Percentiles rank a stretch among this genome's conserved stretches.
Evolutionary conservation across 139 green algal genomes (phyloP).

Genomic region (Chlamydomonas urium): DNA sequence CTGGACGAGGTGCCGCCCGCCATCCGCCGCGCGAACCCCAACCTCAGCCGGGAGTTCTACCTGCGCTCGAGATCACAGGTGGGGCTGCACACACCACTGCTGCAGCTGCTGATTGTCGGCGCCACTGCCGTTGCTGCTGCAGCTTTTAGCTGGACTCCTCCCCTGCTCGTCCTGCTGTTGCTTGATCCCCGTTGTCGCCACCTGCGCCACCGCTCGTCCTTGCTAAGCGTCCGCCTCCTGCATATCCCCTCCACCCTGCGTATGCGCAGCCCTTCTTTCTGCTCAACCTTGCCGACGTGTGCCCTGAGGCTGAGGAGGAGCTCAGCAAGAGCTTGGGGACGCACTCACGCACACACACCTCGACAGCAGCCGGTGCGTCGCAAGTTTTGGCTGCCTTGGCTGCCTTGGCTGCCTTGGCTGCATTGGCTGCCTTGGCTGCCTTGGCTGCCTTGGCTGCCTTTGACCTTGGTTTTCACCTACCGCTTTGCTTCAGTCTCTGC

Average conservation of each 20-base stretch:
- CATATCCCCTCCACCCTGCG: background rate
- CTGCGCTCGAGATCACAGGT: constrained; percentile 22
- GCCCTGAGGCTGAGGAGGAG: background rate
- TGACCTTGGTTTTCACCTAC: background rate
- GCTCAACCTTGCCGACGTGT: background rate
- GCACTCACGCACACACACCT: too few relatives aligned
- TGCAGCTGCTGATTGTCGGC: background rate
- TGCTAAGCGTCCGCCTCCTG: background rate
- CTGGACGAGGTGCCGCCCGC: constrained; percentile 35
- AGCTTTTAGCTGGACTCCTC: background rate
- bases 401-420: background rate
- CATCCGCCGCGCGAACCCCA: constrained; percentile 37
- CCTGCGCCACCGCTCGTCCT: background rate
- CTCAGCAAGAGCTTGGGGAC: too few relatives aligned
- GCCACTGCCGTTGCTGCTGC: background rate
- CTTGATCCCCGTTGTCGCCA: background rate
- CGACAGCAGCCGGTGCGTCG: too few relatives aligned
- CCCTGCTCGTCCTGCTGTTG: background rate
- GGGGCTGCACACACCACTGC: background rate
- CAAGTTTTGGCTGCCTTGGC: background rate
- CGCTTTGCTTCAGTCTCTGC: too few relatives aligned
- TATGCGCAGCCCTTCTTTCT: background rate
- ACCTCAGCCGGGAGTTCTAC: constrained; percentile 41
- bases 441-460: background rate
- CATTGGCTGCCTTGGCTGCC: background rate